Evolutionary conservation across 306 rosid genomes (phyloP).

Genomic region (Sindora glabra): DNA sequence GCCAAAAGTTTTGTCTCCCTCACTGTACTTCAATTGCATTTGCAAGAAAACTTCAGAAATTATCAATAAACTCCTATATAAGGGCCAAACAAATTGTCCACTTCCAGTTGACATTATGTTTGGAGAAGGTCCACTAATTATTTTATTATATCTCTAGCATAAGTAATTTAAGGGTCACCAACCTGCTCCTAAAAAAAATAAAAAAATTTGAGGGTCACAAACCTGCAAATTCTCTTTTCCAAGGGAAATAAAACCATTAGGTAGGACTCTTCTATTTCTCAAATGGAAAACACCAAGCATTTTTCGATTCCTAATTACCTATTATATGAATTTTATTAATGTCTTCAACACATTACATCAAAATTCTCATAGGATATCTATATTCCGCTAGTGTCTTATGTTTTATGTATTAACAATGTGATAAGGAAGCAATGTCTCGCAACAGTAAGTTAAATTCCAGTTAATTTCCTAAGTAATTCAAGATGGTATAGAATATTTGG

Average conservation of each 20-base stretch:
- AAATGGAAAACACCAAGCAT: slow-evolving; percentile 99
- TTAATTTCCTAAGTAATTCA: slow-evolving; percentile 84
- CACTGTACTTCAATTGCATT: slow-evolving; percentile 87
- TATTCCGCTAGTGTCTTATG: neutral
- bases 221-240: slow-evolving; percentile 98
- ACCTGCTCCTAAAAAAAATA: no score
- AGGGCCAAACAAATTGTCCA: slow-evolving; percentile 4
- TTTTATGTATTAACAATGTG: slow-evolving; percentile 7
- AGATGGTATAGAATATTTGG: slow-evolving; percentile 47
- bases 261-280: slow-evolving; percentile 83
- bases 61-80: slow-evolving; percentile 9
- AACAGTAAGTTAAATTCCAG: slow-evolving; percentile 88
- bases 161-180: no score
- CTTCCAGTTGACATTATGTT: no score
- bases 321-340: slow-evolving; percentile 22
- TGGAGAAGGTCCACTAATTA: no score
- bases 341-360: slow-evolving; percentile 7
- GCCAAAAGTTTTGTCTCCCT: slow-evolving; percentile 97
- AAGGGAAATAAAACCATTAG: slow-evolving; percentile 83
- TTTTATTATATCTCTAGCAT: no score
- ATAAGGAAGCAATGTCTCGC: slow-evolving; percentile 45
- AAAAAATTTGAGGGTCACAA: no score
- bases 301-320: slow-evolving; percentile 96
- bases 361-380: neutral
- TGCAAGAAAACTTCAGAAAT: slow-evolving; percentile 5